These are phyloP conservation scores for Oryza meridionalis DNA, from an alignment of 176 grass and related monocot genomes.

Conservation along the genomic window DNA sequence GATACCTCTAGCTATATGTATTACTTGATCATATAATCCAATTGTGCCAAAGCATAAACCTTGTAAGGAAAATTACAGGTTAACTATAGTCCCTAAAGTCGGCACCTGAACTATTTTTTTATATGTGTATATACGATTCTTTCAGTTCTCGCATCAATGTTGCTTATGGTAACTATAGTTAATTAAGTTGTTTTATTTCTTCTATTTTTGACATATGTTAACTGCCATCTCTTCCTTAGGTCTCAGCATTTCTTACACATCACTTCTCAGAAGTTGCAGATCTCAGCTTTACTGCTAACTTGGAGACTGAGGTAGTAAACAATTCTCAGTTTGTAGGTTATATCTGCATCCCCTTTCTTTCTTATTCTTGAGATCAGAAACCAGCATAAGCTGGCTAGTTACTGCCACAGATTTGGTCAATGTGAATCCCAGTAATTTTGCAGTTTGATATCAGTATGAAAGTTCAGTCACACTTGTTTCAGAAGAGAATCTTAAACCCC, in stretches of 20 bases:
- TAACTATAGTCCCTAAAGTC: too few relatives aligned
- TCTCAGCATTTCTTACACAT: slow-evolving; percentile 82
- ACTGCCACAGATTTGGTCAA: not conserved
- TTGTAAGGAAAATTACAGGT: too few relatives aligned
- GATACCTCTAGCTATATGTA: too few relatives aligned
- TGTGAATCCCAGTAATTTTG: slow-evolving; percentile 33
- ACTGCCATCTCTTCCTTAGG: slow-evolving; percentile 49
- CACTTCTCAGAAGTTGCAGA: slow-evolving; percentile 90
- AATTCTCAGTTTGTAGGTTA: slow-evolving; percentile 29
- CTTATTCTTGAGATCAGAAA: slow-evolving; percentile 32
- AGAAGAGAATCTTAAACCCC: not conserved
- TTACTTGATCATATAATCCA: too few relatives aligned
- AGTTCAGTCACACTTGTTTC: slow-evolving; percentile 13
- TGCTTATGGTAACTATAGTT: slow-evolving; percentile 19
- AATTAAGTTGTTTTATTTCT: not conserved
- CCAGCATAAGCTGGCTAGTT: slow-evolving; percentile 4
- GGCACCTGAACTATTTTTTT: not conserved
- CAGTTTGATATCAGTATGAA: slow-evolving; percentile 18
- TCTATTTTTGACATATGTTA: slow-evolving; percentile 25
- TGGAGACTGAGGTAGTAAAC: slow-evolving; percentile 89
- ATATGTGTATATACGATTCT: slow-evolving; percentile 1
- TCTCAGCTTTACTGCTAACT: slow-evolving; percentile 90
- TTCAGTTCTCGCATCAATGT: slow-evolving; percentile 29
- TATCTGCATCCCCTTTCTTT: slow-evolving; percentile 28
- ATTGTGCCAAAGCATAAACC: too few relatives aligned